Percentiles rank a stretch among this genome's conserved stretches.
phyloP scores from a whole-genome alignment of 2,329 filamentous ascomycete species.

The Sclerotinia minor region DNA sequence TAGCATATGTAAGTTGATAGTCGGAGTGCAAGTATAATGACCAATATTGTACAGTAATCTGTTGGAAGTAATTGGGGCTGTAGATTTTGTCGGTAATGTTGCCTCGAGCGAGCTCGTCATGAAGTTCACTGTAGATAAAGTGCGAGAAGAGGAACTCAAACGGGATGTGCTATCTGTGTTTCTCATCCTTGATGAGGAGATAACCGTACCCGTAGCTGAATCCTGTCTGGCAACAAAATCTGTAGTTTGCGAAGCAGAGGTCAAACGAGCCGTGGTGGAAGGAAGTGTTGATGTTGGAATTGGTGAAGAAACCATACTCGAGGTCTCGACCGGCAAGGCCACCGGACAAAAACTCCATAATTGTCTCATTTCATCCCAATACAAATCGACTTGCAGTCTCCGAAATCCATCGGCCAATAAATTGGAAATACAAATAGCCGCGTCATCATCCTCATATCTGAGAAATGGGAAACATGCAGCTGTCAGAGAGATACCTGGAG shows the following conservation, averaged over 20 bases:
- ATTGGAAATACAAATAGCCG: slow-evolving; percentile 60
- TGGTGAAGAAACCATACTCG: not conserved
- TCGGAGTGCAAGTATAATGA: slow-evolving; percentile 55
- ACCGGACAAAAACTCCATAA: slow-evolving; percentile 64
- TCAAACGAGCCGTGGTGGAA: slow-evolving; percentile 22
- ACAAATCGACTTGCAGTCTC: slow-evolving; percentile 59
- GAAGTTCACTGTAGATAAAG: not conserved
- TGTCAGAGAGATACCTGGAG: slow-evolving; percentile 56
- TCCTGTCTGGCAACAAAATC: slow-evolving; percentile 12
- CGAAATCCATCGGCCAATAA: slow-evolving; percentile 60
- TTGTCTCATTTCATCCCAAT: slow-evolving; percentile 58
- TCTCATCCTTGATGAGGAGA: not conserved
- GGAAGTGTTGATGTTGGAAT: slow-evolving; percentile 29
- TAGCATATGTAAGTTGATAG: slow-evolving; percentile 52
- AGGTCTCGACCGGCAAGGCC: slow-evolving; percentile 22
- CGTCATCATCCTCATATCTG: slow-evolving; percentile 53
- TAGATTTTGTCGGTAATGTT: slow-evolving; percentile 28
- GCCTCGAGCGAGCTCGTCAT: slow-evolving; percentile 31
- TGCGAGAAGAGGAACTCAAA: not conserved
- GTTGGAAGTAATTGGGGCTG: slow-evolving; percentile 29
- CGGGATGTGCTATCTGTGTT: not conserved
- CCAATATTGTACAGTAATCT: slow-evolving; percentile 50
- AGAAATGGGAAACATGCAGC: slow-evolving; percentile 58
- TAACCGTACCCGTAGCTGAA: not conserved
- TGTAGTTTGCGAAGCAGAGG: slow-evolving; percentile 12